These are phyloP conservation scores for Saturnispora besseyi DNA, from an alignment of 805 yeast species.

Conservation along the genomic window DNA sequence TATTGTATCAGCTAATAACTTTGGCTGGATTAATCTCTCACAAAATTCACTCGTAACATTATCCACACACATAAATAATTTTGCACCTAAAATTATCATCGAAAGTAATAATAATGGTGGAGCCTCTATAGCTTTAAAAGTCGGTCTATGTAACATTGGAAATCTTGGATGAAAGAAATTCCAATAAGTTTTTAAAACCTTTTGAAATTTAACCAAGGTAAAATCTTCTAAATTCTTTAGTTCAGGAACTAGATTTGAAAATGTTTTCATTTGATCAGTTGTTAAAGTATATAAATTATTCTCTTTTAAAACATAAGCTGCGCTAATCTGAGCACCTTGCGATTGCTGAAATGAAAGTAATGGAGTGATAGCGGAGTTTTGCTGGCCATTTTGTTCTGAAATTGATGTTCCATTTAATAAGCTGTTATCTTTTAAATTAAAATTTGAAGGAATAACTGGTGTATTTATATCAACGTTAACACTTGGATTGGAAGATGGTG, in stretches of 20 bases:
- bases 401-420: neutral
- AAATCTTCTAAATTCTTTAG: slow-evolving; percentile 24
- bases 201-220: slow-evolving; percentile 22
- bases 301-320: slow-evolving; percentile 4
- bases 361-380: neutral
- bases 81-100: slow-evolving; percentile 51
- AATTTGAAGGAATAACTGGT: neutral
- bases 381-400: neutral
- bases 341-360: slow-evolving; percentile 13
- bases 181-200: slow-evolving; percentile 40
- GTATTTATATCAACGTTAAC: neutral
- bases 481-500: slow-evolving; percentile 13
- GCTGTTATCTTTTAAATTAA: neutral
- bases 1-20: slow-evolving; percentile 36
- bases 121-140: slow-evolving; percentile 40
- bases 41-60: slow-evolving; percentile 18
- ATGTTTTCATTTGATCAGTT: slow-evolving; percentile 17
- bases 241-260: slow-evolving; percentile 21
- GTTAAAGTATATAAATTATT: slow-evolving; percentile 11
- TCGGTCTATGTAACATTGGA: slow-evolving; percentile 49
- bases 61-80: slow-evolving; percentile 24
- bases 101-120: slow-evolving; percentile 44
- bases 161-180: slow-evolving; percentile 49
- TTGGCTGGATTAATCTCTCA: slow-evolving; percentile 20
- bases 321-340: slow-evolving; percentile 11